Evolutionary conservation across 1,139 yeast genomes (phyloP).

Genomic region (Geotrichum cucujoidarum): DNA sequence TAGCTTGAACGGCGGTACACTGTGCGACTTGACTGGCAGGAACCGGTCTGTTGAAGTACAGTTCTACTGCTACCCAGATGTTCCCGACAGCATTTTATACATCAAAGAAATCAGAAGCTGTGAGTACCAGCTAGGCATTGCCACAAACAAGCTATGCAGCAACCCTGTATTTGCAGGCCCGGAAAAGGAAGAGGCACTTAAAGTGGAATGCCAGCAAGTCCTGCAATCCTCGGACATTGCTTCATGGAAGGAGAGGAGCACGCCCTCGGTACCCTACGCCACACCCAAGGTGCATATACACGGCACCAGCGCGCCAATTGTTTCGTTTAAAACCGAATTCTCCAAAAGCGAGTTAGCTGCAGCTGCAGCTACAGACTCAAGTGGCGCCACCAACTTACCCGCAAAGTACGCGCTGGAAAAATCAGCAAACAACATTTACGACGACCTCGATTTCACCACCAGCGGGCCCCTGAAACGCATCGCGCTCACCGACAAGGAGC

Average conservation of each 20-base stretch:
- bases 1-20: slow-evolving; percentile 53
- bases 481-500: background rate
- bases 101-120: slow-evolving; percentile 69
- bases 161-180: slow-evolving; percentile 47
- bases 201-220: slow-evolving; percentile 44
- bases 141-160: slow-evolving; percentile 55
- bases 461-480: slow-evolving; percentile 8
- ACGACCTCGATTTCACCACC: slow-evolving; percentile 11
- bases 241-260: background rate
- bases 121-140: slow-evolving; percentile 58
- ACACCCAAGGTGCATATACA: too few relatives aligned
- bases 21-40: slow-evolving; percentile 65
- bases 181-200: slow-evolving; percentile 39
- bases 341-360: background rate
- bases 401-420: background rate
- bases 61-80: slow-evolving; percentile 57
- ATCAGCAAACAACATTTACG: slow-evolving; percentile 4
- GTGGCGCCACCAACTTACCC: background rate
- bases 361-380: background rate
- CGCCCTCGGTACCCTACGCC: too few relatives aligned
- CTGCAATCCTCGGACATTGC: slow-evolving; percentile 8
- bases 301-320: too few relatives aligned
- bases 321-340: too few relatives aligned
- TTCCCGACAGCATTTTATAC: slow-evolving; percentile 37
- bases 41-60: slow-evolving; percentile 61